Evolutionary conservation across 2,329 filamentous ascomycete species (phyloP).

Genomic region (Chaetomiaceae sp.): DNA sequence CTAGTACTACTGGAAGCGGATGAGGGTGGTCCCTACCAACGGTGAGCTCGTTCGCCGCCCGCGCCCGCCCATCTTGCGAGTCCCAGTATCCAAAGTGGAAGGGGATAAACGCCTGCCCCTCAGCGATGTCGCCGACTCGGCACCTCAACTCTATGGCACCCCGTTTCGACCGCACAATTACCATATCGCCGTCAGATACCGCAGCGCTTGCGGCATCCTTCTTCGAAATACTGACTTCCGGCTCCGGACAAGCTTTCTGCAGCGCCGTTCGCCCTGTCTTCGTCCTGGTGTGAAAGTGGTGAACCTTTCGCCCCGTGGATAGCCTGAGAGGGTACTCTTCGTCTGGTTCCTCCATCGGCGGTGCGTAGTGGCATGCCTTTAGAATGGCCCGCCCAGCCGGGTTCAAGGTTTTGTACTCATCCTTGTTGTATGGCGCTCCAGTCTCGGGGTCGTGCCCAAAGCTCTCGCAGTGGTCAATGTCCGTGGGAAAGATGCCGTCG

Average conservation of each 20-base stretch:
- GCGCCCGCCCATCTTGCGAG: conserved; percentile 29
- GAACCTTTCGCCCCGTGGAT: conserved; percentile 33
- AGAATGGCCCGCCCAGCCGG: conserved; percentile 35
- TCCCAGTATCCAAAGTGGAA: conserved; percentile 39
- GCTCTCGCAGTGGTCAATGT: conserved; percentile 34
- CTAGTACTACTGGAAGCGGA: no score
- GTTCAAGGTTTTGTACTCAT: conserved; percentile 31
- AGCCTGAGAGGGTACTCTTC: conserved; percentile 33
- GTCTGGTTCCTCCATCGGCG: conserved; percentile 30
- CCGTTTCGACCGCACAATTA: conserved; percentile 31
- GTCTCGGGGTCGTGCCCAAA: conserved; percentile 38
- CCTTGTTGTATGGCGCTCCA: conserved; percentile 31
- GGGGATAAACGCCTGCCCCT: conserved; percentile 36
- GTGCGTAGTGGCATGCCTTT: conserved; percentile 32
- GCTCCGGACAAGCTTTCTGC: conserved; percentile 31
- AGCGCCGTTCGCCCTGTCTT: conserved; percentile 34
- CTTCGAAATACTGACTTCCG: conserved; percentile 29
- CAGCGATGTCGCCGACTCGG: conserved; percentile 28
- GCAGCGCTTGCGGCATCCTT: conserved; percentile 29
- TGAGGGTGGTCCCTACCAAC: no score
- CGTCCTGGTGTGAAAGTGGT: conserved; percentile 37
- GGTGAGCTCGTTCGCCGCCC: conserved; percentile 37
- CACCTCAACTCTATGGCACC: conserved; percentile 32
- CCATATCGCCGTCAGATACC: conserved; percentile 31
- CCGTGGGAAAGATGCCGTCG: conserved; percentile 35